These are phyloP conservation scores for Crithidia expoeki DNA, from an alignment of 208 protist genomes.

Conservation along the genomic window DNA sequence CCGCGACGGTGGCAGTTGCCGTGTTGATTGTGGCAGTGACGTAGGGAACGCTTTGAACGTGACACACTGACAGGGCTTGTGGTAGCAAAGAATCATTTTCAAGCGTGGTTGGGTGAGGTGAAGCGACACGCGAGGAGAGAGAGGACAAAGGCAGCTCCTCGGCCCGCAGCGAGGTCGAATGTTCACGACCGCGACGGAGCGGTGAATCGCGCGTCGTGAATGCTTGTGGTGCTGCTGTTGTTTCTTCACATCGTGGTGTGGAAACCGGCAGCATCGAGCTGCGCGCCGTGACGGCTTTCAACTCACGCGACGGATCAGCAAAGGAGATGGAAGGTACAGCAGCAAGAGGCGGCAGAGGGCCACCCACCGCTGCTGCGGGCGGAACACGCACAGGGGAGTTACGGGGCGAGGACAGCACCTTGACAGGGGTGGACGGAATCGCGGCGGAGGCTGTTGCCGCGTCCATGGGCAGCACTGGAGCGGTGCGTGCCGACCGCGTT, in stretches of 20 bases:
- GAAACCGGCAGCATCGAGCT: neutral
- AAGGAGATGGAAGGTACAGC: neutral
- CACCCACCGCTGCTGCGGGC: neutral
- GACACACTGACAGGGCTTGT: neutral
- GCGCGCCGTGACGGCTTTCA: constrained; percentile 3
- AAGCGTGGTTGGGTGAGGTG: neutral
- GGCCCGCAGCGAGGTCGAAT: neutral
- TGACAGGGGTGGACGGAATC: neutral
- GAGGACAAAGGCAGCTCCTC: constrained; percentile 13
- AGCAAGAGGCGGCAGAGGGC: neutral
- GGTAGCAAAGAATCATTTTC: neutral
- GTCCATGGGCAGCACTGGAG: neutral
- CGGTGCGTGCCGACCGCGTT: neutral
- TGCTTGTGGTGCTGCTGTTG: neutral
- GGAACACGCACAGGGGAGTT: neutral
- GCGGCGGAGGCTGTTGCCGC: neutral
- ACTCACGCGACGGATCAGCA: neutral
- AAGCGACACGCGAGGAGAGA: neutral
- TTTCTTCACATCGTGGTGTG: neutral
- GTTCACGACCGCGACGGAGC: neutral
- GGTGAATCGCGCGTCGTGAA: neutral
- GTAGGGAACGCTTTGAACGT: neutral
- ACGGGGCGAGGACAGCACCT: neutral
- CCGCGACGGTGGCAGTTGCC: neutral
- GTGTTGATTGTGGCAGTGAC: neutral